phyloP scores from a whole-genome alignment of 805 yeast genomes.

The Pichia phayaonensis region DNA sequence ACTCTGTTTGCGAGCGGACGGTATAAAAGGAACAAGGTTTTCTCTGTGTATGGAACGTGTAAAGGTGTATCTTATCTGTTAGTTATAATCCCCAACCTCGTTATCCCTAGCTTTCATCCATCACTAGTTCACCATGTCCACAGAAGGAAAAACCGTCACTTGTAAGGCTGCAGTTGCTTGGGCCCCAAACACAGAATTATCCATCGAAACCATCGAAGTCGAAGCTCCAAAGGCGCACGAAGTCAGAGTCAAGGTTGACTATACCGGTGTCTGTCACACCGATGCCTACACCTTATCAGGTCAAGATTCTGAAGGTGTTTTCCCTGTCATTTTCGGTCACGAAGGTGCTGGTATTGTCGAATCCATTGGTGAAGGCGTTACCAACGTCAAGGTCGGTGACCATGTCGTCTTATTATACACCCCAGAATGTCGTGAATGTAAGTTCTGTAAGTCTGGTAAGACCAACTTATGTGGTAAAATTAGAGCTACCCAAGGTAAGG shows the following conservation, averaged over 20 bases:
- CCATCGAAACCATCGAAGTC: constrained; percentile 83
- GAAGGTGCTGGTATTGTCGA: constrained; percentile 98
- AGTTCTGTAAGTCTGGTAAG: constrained; percentile 90
- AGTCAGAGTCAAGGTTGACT: constrained; percentile 79
- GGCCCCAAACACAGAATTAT: constrained; percentile 74
- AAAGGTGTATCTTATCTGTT: too few species aligned
- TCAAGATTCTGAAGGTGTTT: constrained; percentile 91
- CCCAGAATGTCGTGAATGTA: constrained; percentile 93
- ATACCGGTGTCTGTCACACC: constrained; percentile 97
- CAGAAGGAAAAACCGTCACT: constrained; percentile 35
- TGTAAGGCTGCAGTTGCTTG: constrained; percentile 98
- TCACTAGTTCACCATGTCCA: too few species aligned
- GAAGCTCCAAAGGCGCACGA: constrained; percentile 95
- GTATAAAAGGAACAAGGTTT: neutral
- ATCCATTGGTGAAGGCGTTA: constrained; percentile 90
- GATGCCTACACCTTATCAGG: constrained; percentile 97
- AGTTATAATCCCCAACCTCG: too few species aligned
- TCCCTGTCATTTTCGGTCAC: constrained; percentile 91
- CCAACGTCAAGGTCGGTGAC: constrained; percentile 86
- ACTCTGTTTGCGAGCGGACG: neutral
- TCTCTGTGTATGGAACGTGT: too few species aligned
- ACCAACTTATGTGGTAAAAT: constrained; percentile 94
- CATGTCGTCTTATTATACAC: constrained; percentile 91
- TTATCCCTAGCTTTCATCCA: too few species aligned
- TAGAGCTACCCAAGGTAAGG: constrained; percentile 96